Percentiles rank a stretch among this genome's conserved stretches.
Conservation (phyloP, 1,284 basidiomycete species). For the Ustilago vetiveriae region DNA sequence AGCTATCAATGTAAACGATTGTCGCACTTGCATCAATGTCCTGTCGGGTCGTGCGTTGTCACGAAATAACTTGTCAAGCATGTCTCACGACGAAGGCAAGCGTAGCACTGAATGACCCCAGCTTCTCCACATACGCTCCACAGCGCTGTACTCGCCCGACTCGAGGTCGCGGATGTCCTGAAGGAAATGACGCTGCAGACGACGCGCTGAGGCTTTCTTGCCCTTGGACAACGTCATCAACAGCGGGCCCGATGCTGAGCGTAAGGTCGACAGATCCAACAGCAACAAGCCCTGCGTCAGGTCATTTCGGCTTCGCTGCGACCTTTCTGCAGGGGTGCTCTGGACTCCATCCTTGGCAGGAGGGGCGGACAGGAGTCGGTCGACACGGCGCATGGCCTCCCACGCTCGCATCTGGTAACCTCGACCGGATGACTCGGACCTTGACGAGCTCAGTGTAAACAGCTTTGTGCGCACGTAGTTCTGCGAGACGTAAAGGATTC, state of each 20-base stretch:
- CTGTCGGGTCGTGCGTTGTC: no score
- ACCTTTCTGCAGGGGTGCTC: not conserved
- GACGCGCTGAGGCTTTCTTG: conserved; percentile 58
- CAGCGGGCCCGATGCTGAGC: conserved; percentile 69
- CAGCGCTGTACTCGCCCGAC: conserved; percentile 70
- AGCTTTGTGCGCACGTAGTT: conserved; percentile 72
- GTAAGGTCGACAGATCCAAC: conserved; percentile 76
- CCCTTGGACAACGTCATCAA: conserved; percentile 35
- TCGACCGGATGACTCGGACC: conserved; percentile 67
- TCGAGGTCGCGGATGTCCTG: conserved; percentile 87
- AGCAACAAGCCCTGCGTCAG: conserved; percentile 77
- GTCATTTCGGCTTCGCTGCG: conserved; percentile 9
- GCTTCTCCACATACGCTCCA: conserved; percentile 89
- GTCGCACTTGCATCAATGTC: no score
- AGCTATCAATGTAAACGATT: no score
- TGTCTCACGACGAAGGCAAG: conserved; percentile 10
- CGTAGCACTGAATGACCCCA: conserved; percentile 70
- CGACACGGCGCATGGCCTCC: conserved; percentile 68
- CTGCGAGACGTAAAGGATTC: conserved; percentile 75
- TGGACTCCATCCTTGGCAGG: not conserved
- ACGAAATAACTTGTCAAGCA: no score
- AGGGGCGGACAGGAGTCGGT: conserved; percentile 63
- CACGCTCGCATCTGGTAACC: conserved; percentile 68
- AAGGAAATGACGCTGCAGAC: conserved; percentile 79
- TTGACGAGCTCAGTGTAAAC: conserved; percentile 69